These are phyloP conservation scores for Suillus alpinus DNA, from an alignment of 768 basidiomycete species.

Conservation along the genomic window DNA sequence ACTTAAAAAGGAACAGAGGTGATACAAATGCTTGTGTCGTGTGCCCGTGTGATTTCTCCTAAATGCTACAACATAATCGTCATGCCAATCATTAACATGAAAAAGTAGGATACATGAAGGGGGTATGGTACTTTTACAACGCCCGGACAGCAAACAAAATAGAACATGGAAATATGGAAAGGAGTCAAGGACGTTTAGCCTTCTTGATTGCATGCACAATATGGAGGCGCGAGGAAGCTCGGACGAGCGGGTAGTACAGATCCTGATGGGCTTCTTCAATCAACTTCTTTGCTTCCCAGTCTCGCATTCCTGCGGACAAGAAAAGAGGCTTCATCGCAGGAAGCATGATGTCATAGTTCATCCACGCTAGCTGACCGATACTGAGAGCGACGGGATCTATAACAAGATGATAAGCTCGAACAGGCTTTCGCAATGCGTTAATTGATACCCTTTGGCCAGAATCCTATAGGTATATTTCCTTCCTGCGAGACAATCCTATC, in stretches of 20 bases:
- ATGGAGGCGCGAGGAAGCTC: constrained; percentile 51
- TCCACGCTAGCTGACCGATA: constrained; percentile 70
- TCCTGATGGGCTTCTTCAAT: constrained; percentile 64
- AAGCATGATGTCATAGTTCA: constrained; percentile 65
- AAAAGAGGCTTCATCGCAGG: constrained; percentile 63
- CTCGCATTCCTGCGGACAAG: constrained; percentile 48
- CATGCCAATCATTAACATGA: constrained; percentile 44
- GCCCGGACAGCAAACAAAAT: constrained; percentile 13
- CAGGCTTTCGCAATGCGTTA: constrained; percentile 8
- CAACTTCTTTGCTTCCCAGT: constrained; percentile 52
- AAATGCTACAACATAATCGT: constrained; percentile 28
- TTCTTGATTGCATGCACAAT: constrained; percentile 53
- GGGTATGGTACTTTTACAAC: constrained; percentile 26
- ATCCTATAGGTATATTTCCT: constrained; percentile 65
- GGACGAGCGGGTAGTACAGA: constrained; percentile 56
- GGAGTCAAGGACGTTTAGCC: constrained; percentile 2
- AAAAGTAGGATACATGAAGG: constrained; percentile 26
- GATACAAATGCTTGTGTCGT: constrained; percentile 53
- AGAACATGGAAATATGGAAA: not conserved
- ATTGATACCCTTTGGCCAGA: constrained; percentile 54
- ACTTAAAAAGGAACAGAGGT: constrained; percentile 54
- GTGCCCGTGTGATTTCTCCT: constrained; percentile 16
- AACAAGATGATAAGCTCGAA: constrained; percentile 9
- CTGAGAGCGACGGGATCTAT: constrained; percentile 58
- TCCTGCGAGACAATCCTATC: constrained; percentile 54